Evolutionary conservation across 2,329 filamentous ascomycete species (phyloP).

Genomic region (Neofusicoccum sp.): DNA sequence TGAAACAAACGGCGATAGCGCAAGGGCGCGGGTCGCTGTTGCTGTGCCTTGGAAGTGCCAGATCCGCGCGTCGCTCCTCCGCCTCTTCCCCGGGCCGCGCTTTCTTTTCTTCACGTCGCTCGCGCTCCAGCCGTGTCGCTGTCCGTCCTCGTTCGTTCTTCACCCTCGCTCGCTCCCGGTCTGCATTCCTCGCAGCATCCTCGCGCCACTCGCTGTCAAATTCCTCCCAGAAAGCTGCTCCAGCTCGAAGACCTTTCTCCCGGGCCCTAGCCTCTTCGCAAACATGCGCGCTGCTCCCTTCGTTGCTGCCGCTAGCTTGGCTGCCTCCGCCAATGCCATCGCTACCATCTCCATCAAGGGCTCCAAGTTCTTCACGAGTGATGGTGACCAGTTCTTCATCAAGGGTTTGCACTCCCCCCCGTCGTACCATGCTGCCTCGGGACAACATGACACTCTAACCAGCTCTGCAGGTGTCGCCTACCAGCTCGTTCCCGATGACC

Average conservation of each 20-base stretch:
- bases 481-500: slow-evolving; percentile 64
- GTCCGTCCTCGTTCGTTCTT: neutral
- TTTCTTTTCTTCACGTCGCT: neutral
- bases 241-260: too few relatives aligned
- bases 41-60: slow-evolving; percentile 7
- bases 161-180: neutral
- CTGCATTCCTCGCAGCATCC: neutral
- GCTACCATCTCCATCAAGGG: slow-evolving; percentile 62
- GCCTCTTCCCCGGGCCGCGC: neutral
- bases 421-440: neutral
- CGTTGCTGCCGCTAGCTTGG: slow-evolving; percentile 26
- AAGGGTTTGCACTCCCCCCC: slow-evolving; percentile 58
- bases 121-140: neutral
- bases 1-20: slow-evolving; percentile 13
- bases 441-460: neutral
- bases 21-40: neutral
- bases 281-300: neutral
- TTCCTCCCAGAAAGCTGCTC: neutral
- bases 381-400: slow-evolving; percentile 79
- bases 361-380: slow-evolving; percentile 80
- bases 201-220: neutral
- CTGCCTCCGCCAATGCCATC: slow-evolving; percentile 44
- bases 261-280: neutral
- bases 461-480: neutral
- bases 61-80: slow-evolving; percentile 6